Conservation (phyloP, 495 filamentous ascomycete genomes). For the Neurospora discreta region DNA sequence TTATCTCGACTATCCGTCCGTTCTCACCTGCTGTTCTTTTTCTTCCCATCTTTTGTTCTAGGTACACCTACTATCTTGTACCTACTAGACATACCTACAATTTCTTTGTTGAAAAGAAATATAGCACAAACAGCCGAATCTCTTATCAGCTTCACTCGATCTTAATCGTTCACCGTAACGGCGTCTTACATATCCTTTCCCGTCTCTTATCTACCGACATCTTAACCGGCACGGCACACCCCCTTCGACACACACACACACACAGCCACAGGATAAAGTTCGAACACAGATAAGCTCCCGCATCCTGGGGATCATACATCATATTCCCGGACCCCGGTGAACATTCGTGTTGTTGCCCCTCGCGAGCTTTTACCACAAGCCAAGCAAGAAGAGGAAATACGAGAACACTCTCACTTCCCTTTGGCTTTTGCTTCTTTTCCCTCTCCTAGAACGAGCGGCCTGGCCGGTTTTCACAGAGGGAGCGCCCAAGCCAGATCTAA, state of each 20-base stretch:
- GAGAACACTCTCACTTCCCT: neutral
- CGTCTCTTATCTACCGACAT: conserved; percentile 4
- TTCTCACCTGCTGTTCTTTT: neutral
- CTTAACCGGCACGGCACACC: neutral
- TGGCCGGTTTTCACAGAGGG: neutral
- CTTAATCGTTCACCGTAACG: neutral
- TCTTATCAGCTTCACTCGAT: conserved; percentile 9
- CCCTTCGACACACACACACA: neutral
- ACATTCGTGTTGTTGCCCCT: neutral
- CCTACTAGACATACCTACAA: neutral
- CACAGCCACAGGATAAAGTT: neutral
- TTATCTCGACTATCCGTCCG: neutral
- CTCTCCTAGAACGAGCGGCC: neutral
- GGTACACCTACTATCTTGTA: neutral
- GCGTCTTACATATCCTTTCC: neutral
- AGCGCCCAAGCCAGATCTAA: neutral
- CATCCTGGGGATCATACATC: neutral
- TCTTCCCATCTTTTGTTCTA: neutral
- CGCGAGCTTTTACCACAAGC: neutral
- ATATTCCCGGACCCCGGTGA: neutral
- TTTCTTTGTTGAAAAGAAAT: neutral
- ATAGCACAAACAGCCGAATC: neutral
- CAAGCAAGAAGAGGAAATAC: neutral
- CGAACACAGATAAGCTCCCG: neutral
- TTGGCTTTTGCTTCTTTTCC: neutral